Conservation (phyloP, 495 filamentous ascomycete genomes). For the Amphirosellinia nigrospora region DNA sequence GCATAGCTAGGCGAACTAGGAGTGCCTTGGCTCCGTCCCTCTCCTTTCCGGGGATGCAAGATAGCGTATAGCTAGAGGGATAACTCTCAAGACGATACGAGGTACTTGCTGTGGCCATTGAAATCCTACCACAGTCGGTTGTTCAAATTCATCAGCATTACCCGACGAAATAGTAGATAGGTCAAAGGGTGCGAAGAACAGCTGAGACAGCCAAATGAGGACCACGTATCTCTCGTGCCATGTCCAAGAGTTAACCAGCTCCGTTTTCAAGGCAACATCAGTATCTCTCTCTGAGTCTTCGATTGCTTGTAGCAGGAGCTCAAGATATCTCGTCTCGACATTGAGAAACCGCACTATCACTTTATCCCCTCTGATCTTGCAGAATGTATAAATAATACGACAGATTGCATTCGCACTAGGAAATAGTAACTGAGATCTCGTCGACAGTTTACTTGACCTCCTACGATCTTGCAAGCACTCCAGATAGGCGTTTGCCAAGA, state of each 20-base stretch:
- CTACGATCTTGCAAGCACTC: slow-evolving; percentile 62
- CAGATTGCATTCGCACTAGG: slow-evolving; percentile 74
- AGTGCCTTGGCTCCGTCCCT: slow-evolving; percentile 82
- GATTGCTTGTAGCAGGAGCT: slow-evolving; percentile 74
- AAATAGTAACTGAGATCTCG: slow-evolving; percentile 51
- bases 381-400: slow-evolving; percentile 83
- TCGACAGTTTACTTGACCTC: slow-evolving; percentile 37
- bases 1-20: slow-evolving; percentile 79
- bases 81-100: slow-evolving; percentile 69
- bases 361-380: slow-evolving; percentile 93
- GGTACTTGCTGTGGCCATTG: slow-evolving; percentile 64
- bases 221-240: slow-evolving; percentile 93
- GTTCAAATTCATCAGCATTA: slow-evolving; percentile 45
- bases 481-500: slow-evolving; percentile 75
- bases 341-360: slow-evolving; percentile 88
- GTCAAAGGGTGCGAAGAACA: slow-evolving; percentile 93
- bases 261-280: slow-evolving; percentile 12
- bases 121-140: slow-evolving; percentile 45
- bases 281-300: slow-evolving; percentile 49
- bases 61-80: slow-evolving; percentile 72
- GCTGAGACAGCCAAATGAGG: slow-evolving; percentile 90
- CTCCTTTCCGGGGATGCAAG: slow-evolving; percentile 81
- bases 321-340: slow-evolving; percentile 84
- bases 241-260: slow-evolving; percentile 47
- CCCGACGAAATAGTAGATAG: slow-evolving; percentile 80